A percentile compares a stretch with the other conserved stretches of the same genome.
Conservation (phyloP, 495 filamentous ascomycete genomes). For the Trichoderma orchidacearum region DNA sequence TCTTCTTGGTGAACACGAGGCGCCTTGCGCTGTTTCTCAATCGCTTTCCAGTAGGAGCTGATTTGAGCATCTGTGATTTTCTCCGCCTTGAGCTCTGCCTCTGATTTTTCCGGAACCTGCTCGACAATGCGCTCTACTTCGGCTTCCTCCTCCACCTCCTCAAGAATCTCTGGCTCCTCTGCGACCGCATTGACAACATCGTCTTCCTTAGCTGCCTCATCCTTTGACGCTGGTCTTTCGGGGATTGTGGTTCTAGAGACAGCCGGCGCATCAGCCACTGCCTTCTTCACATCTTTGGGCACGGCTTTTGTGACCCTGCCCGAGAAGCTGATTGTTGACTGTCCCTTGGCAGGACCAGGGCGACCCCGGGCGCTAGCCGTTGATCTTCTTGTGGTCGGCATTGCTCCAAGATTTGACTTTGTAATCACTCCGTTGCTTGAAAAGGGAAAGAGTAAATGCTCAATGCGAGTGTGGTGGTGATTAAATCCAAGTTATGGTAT, state of each 20-base stretch:
- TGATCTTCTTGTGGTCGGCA: constrained; percentile 57
- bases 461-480: too few relatives aligned
- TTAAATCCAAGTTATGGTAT: too few relatives aligned
- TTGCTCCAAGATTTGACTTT: constrained; percentile 16
- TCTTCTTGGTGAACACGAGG: constrained; percentile 56
- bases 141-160: constrained; percentile 6
- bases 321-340: constrained; percentile 66
- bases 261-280: constrained; percentile 23
- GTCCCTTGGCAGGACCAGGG: constrained; percentile 28
- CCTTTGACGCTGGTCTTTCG: constrained; percentile 19
- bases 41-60: constrained; percentile 53
- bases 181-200: constrained; percentile 9
- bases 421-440: background rate
- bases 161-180: constrained; percentile 12
- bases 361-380: constrained; percentile 30
- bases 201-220: constrained; percentile 22
- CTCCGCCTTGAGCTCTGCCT: constrained; percentile 40
- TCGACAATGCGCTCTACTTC: background rate
- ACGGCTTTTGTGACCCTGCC: constrained; percentile 61
- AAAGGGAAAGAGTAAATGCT: too few relatives aligned
- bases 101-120: constrained; percentile 20
- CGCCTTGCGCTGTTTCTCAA: constrained; percentile 42
- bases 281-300: constrained; percentile 35
- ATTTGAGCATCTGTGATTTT: constrained; percentile 51
- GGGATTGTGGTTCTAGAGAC: background rate